These are phyloP conservation scores for Tolypocladium guangdongense DNA, from an alignment of 2,329 filamentous ascomycete genomes.

Conservation along the genomic window DNA sequence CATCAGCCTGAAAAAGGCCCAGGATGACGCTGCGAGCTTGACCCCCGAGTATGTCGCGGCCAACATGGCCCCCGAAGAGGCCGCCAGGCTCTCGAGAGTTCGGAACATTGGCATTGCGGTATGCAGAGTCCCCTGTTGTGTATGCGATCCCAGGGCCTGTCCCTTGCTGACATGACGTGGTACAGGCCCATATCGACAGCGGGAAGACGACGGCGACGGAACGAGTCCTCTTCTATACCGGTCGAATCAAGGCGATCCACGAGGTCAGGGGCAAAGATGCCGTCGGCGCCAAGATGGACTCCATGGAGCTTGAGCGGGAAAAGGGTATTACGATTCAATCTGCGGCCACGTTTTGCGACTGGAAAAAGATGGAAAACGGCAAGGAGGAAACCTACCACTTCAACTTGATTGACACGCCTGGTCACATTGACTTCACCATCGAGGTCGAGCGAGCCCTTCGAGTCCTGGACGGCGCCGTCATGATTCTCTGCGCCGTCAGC, in stretches of 20 bases:
- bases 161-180: slow-evolving; percentile 4
- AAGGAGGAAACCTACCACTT: slow-evolving; percentile 89
- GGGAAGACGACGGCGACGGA: slow-evolving; percentile 96
- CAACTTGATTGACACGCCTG: slow-evolving; percentile 97
- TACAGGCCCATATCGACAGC: slow-evolving; percentile 89
- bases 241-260: slow-evolving; percentile 92
- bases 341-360: slow-evolving; percentile 94
- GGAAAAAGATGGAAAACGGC: slow-evolving; percentile 76
- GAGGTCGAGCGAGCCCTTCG: slow-evolving; percentile 93
- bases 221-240: slow-evolving; percentile 95
- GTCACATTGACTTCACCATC: slow-evolving; percentile 98
- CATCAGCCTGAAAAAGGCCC: slow-evolving; percentile 37
- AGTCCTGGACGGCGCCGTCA: slow-evolving; percentile 91
- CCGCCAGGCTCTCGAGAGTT: slow-evolving; percentile 64
- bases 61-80: slow-evolving; percentile 72
- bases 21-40: slow-evolving; percentile 39
- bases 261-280: slow-evolving; percentile 92
- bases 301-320: slow-evolving; percentile 96
- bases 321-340: slow-evolving; percentile 99
- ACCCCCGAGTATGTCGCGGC: slow-evolving; percentile 56
- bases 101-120: slow-evolving; percentile 97
- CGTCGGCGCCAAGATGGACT: slow-evolving; percentile 98
- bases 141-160: neutral
- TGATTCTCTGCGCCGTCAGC: slow-evolving; percentile 96
- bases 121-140: slow-evolving; percentile 15